These are phyloP conservation scores for Aspergillus funiculosus DNA, from an alignment of 495 filamentous ascomycete species.

Conservation along the genomic window DNA sequence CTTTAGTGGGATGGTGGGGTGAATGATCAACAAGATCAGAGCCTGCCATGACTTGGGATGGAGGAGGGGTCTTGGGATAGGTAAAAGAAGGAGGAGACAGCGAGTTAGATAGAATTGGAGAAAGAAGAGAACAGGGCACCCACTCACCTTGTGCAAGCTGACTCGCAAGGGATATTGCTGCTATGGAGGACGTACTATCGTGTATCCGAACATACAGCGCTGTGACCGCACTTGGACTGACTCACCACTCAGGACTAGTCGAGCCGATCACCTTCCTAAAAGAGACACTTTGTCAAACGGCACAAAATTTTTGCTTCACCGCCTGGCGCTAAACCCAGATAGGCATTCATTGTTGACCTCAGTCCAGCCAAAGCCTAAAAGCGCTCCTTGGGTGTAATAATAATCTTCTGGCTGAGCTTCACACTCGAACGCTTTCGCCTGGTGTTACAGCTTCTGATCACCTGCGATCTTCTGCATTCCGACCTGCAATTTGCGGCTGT, in stretches of 20 bases:
- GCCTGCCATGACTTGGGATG: conserved; percentile 41
- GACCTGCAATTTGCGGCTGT: conserved; percentile 6
- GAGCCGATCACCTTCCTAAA: conserved; percentile 15
- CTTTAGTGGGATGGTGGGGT: conserved; percentile 69
- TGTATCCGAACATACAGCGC: no score
- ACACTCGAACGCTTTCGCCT: conserved; percentile 7
- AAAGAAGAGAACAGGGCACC: background rate
- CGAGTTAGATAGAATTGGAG: conserved; percentile 4
- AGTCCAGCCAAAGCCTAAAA: conserved; percentile 18
- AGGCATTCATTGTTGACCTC: conserved; percentile 40
- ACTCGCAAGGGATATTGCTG: background rate
- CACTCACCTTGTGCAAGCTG: conserved; percentile 8
- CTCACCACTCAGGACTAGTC: background rate
- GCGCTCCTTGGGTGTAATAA: conserved; percentile 26
- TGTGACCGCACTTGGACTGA: conserved; percentile 6
- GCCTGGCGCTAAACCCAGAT: conserved; percentile 35
- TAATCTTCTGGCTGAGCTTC: conserved; percentile 21
- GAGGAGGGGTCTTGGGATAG: conserved; percentile 3
- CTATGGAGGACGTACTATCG: no score
- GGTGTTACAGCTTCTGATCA: conserved; percentile 9
- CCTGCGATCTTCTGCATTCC: conserved; percentile 9
- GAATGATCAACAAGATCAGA: conserved; percentile 74
- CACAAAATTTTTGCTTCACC: conserved; percentile 26
- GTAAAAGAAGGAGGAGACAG: background rate
- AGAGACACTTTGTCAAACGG: conserved; percentile 5